These are phyloP conservation scores for Posidonia oceanica DNA, from an alignment of 116 monocot genomes.

Conservation along the genomic window DNA sequence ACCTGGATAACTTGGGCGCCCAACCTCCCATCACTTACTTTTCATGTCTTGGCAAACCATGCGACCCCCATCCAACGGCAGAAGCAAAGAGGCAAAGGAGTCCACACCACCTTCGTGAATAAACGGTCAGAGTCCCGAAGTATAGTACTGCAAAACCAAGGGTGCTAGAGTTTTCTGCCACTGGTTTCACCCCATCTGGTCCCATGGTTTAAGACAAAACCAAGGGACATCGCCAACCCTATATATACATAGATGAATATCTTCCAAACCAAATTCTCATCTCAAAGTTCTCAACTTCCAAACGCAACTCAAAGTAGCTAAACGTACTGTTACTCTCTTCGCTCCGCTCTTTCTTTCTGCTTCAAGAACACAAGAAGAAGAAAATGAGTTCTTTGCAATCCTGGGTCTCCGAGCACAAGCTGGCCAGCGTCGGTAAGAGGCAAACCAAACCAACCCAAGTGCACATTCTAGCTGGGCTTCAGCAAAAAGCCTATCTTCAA, in stretches of 20 bases:
- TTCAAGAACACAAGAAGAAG: neutral
- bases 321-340: neutral
- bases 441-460: neutral
- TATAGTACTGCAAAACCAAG: neutral
- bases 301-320: neutral
- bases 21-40: too few species aligned
- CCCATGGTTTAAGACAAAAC: slow-evolving; percentile 5
- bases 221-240: neutral
- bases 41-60: neutral
- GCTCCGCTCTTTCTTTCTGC: neutral
- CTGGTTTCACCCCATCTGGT: neutral
- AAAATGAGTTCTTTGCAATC: slow-evolving; percentile 13
- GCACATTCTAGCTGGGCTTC: too few species aligned
- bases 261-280: neutral
- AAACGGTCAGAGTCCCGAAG: neutral
- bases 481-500: neutral
- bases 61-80: slow-evolving; percentile 3
- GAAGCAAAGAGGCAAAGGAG: neutral
- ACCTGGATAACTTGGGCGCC: neutral
- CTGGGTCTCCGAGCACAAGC: slow-evolving; percentile 30
- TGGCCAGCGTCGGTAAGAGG: slow-evolving; percentile 30
- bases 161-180: neutral
- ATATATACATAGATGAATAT: neutral
- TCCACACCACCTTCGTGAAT: neutral
- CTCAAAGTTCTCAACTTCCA: neutral